A percentile compares a stretch with the other conserved stretches of the same genome.
These are phyloP conservation scores for Cercospora sp. DNA, from an alignment of 2,329 filamentous ascomycete genomes.

Conservation along the genomic window DNA sequence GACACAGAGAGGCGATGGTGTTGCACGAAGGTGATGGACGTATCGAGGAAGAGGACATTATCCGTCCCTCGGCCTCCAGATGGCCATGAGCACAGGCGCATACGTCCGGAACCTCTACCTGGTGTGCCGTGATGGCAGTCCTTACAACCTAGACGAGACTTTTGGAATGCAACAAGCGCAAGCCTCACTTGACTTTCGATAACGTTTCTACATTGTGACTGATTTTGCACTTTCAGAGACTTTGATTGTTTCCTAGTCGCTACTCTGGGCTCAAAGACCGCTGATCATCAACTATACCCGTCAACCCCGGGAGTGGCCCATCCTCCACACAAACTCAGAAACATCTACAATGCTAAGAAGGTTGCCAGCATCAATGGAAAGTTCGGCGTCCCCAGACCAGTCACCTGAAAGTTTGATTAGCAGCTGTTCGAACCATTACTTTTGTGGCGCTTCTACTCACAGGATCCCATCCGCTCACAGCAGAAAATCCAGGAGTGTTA, in stretches of 20 bases:
- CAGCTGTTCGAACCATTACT: background rate
- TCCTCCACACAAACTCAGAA: background rate
- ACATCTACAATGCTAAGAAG: constrained; percentile 32
- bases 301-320: background rate
- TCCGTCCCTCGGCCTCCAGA: constrained; percentile 11
- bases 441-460: background rate
- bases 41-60: constrained; percentile 71
- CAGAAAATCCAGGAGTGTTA: constrained; percentile 37
- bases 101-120: too few relatives aligned
- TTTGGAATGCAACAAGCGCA: too few relatives aligned
- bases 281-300: too few relatives aligned
- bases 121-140: too few relatives aligned
- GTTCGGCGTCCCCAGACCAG: constrained; percentile 34
- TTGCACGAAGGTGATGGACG: constrained; percentile 72
- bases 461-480: constrained; percentile 36
- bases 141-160: too few relatives aligned
- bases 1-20: constrained; percentile 85
- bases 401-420: constrained; percentile 13
- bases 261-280: too few relatives aligned
- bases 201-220: too few relatives aligned
- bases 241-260: too few relatives aligned
- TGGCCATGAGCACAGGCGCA: background rate
- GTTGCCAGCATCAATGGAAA: constrained; percentile 34
- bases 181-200: too few relatives aligned
- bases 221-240: too few relatives aligned